phyloP scores from a whole-genome alignment of 352 stramenopile genomes.

The Ochromonadaceae sp. region DNA sequence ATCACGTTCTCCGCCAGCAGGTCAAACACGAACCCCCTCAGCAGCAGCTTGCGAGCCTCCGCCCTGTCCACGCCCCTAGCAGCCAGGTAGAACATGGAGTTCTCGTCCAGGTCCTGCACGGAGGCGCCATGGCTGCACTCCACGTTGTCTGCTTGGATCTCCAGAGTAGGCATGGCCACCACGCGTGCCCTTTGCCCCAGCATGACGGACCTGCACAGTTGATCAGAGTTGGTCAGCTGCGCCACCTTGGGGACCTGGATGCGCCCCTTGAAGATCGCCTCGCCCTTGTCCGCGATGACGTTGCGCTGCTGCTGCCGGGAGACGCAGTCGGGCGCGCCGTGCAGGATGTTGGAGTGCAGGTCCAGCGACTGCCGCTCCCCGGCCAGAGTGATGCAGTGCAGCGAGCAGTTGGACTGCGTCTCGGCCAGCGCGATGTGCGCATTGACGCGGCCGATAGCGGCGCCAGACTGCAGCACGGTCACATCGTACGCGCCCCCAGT shows the following conservation, averaged over 20 bases:
- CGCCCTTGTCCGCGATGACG: conserved; percentile 45
- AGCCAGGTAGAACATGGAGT: conserved; percentile 56
- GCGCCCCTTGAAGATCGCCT: conserved; percentile 48
- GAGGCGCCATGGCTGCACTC: conserved; percentile 60
- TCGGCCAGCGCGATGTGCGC: conserved; percentile 25
- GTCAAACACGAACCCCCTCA: neutral
- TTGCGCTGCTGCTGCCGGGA: conserved; percentile 50
- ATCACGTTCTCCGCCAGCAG: too few relatives aligned
- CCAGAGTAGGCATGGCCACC: conserved; percentile 51
- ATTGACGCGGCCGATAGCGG: conserved; percentile 15
- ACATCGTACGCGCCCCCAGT: neutral
- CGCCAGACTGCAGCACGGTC: conserved; percentile 17
- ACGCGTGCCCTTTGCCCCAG: conserved; percentile 46
- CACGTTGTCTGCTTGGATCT: conserved; percentile 65
- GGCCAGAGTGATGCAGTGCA: conserved; percentile 44
- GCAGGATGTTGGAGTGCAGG: conserved; percentile 55
- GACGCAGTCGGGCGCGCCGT: conserved; percentile 42
- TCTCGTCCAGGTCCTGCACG: conserved; percentile 55
- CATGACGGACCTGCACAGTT: conserved; percentile 51
- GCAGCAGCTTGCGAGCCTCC: neutral
- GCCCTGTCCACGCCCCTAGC: conserved; percentile 41
- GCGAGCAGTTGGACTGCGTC: conserved; percentile 21
- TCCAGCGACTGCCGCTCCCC: conserved; percentile 45
- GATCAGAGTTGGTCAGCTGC: conserved; percentile 52
- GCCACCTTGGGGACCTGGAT: conserved; percentile 41